Percentiles rank a stretch among this genome's conserved stretches.
phyloP scores from a whole-genome alignment of 2,329 filamentous ascomycete species.

The Colletotrichum sp. region DNA sequence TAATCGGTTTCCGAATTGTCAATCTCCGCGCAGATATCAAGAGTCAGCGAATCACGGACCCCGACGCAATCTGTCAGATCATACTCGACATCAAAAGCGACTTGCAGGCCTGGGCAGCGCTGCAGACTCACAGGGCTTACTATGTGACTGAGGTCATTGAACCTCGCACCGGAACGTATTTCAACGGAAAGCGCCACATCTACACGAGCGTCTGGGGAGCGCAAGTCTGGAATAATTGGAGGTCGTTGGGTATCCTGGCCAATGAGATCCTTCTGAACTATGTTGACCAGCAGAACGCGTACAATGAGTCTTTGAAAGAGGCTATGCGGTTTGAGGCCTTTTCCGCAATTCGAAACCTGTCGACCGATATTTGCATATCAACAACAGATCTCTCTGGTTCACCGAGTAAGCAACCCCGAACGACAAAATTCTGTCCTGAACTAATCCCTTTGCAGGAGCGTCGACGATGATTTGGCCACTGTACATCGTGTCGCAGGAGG shows the following conservation, averaged over 20 bases:
- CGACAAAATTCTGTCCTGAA: background rate
- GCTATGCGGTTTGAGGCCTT: background rate
- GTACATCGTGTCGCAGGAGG: conserved; percentile 20
- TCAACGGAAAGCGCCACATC: conserved; percentile 19
- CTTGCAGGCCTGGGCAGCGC: background rate
- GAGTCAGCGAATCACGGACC: conserved; percentile 16
- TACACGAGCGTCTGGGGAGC: conserved; percentile 21
- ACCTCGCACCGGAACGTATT: background rate
- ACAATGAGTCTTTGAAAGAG: background rate
- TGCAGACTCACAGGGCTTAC: background rate
- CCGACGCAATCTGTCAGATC: background rate
- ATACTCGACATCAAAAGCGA: background rate
- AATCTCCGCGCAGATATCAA: conserved; percentile 25
- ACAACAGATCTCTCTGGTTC: background rate
- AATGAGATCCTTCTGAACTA: conserved; percentile 16
- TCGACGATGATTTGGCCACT: conserved; percentile 20
- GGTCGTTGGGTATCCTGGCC: conserved; percentile 17
- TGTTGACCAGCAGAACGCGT: background rate
- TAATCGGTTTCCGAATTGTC: conserved; percentile 22
- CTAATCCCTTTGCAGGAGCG: background rate
- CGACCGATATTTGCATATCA: background rate
- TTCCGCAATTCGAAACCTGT: background rate
- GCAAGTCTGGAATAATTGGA: conserved; percentile 28
- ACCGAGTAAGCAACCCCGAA: background rate
- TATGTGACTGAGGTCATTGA: background rate